Conservation (phyloP, 108 stramenopile genomes). For the Conticribra guillardii region DNA sequence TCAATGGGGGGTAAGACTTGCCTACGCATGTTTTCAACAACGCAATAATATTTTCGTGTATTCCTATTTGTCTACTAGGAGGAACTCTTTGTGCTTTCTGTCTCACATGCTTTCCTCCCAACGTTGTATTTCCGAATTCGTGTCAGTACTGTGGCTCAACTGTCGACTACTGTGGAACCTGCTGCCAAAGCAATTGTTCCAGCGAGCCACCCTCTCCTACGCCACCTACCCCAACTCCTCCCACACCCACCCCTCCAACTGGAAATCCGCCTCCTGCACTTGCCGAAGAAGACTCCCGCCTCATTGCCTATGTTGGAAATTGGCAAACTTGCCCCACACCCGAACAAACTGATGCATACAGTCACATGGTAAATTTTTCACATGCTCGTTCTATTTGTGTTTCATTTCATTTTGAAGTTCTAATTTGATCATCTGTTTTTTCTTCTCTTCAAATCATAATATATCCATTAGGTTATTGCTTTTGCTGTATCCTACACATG, state of each 20-base stretch:
- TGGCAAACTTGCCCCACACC: constrained; percentile 63
- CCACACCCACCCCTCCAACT: constrained; percentile 16
- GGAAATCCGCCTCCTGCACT: background rate
- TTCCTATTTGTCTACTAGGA: background rate
- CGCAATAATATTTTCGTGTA: background rate
- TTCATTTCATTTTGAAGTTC: background rate
- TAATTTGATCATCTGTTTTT: background rate
- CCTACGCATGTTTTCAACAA: background rate
- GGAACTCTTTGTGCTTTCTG: too few relatives aligned
- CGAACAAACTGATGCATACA: constrained; percentile 54
- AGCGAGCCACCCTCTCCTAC: constrained; percentile 16
- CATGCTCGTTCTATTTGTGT: background rate
- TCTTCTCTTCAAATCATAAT: background rate
- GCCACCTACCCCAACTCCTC: constrained; percentile 27
- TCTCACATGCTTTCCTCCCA: too few relatives aligned
- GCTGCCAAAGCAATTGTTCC: constrained; percentile 37
- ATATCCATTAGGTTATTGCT: constrained; percentile 38
- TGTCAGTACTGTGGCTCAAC: constrained; percentile 45
- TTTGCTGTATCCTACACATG: constrained; percentile 62
- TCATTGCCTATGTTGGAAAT: constrained; percentile 69
- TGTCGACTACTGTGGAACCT: constrained; percentile 31
- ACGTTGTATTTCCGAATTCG: background rate
- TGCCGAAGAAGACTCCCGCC: constrained; percentile 40
- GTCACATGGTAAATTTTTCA: constrained; percentile 40
- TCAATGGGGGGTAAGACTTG: constrained; percentile 16